Evolutionary conservation across 192 early-diverging fungal species (phyloP).

Genomic region (Backusella sp.): DNA sequence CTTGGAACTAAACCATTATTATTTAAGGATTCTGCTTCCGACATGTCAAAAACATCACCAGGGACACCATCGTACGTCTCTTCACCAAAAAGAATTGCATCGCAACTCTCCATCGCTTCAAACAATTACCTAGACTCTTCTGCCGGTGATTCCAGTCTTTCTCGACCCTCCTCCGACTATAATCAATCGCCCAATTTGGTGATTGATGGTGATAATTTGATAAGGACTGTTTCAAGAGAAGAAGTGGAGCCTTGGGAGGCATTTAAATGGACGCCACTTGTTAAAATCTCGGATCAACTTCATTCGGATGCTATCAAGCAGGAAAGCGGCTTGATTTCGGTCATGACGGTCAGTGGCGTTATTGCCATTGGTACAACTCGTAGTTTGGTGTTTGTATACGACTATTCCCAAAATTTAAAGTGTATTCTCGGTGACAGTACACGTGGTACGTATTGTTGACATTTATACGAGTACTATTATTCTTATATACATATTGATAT

Average conservation of each 20-base stretch:
- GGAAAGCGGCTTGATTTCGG: slow-evolving; percentile 38
- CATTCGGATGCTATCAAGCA: slow-evolving; percentile 47
- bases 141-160: slow-evolving; percentile 15
- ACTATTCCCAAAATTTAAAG: slow-evolving; percentile 46
- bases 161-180: not conserved
- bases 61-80: not conserved
- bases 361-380: slow-evolving; percentile 61
- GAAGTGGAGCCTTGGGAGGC: slow-evolving; percentile 51
- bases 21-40: slow-evolving; percentile 32
- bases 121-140: slow-evolving; percentile 14
- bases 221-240: slow-evolving; percentile 11
- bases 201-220: slow-evolving; percentile 4
- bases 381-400: slow-evolving; percentile 55
- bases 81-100: not conserved
- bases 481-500: too few relatives aligned
- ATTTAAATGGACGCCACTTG: slow-evolving; percentile 56
- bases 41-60: slow-evolving; percentile 28
- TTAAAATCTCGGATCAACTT: slow-evolving; percentile 55
- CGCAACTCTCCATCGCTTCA: slow-evolving; percentile 4
- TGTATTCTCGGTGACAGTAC: slow-evolving; percentile 37
- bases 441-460: slow-evolving; percentile 26
- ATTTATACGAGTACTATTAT: not conserved
- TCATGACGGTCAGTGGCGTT: slow-evolving; percentile 43
- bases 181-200: slow-evolving; percentile 9
- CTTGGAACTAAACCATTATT: not conserved